These are phyloP conservation scores for Colletotrichum sp. DNA, from an alignment of 2,329 filamentous ascomycete genomes.

Conservation along the genomic window DNA sequence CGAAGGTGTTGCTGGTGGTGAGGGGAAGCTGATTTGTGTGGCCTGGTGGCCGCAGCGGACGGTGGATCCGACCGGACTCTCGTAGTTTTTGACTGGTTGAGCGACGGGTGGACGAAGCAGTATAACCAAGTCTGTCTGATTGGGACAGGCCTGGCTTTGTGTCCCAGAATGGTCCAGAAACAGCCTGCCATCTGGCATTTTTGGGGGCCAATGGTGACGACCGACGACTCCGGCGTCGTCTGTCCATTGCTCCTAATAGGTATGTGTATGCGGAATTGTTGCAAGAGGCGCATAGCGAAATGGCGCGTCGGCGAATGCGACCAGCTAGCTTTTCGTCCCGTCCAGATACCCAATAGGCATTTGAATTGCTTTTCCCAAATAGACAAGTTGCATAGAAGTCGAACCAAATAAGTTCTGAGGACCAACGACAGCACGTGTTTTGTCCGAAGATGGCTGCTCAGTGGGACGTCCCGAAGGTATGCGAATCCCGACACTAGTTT, in stretches of 20 bases:
- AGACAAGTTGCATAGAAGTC: neutral
- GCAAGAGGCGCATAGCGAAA: neutral
- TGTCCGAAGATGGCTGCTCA: neutral
- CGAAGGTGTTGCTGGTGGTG: neutral
- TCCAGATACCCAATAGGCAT: constrained; percentile 3
- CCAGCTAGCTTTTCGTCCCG: neutral
- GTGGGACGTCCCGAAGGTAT: neutral
- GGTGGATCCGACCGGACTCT: constrained; percentile 7
- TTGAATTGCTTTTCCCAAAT: neutral
- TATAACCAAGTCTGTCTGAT: constrained; percentile 4
- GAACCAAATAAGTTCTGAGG: neutral
- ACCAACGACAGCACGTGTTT: neutral
- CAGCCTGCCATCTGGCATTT: constrained; percentile 52
- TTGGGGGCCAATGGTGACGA: constrained; percentile 38
- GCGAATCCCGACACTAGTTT: neutral
- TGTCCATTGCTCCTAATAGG: constrained; percentile 20
- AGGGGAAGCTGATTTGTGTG: constrained; percentile 11
- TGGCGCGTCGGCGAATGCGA: neutral
- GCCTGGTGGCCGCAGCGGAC: constrained; percentile 15
- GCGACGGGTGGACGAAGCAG: neutral
- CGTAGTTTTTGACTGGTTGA: constrained; percentile 11
- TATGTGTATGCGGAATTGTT: constrained; percentile 15
- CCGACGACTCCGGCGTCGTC: constrained; percentile 13
- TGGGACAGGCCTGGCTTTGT: constrained; percentile 8
- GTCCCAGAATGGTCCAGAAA: constrained; percentile 44